Conservation (phyloP, 1,284 basidiomycete genomes). For the Hymenochaete sp. region DNA sequence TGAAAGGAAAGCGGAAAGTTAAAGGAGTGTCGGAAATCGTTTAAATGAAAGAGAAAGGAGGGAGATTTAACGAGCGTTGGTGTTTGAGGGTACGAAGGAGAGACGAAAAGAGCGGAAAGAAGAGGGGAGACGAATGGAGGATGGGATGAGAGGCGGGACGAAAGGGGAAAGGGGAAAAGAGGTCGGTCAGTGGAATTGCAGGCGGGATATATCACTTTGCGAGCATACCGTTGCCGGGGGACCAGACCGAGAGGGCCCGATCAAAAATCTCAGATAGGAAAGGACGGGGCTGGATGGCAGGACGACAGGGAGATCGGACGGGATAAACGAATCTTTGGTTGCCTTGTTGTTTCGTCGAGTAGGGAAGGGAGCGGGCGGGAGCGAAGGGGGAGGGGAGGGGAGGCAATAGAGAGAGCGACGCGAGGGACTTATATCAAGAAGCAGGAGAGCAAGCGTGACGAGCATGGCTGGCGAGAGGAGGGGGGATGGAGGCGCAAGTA, state of each 20-base stretch:
- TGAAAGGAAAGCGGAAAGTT: slow-evolving; percentile 8
- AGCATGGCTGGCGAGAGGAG: too few species aligned
- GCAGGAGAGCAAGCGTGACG: too few species aligned
- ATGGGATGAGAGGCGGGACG: background rate
- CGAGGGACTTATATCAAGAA: too few species aligned
- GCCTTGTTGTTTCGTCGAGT: too few species aligned
- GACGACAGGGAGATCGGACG: too few species aligned
- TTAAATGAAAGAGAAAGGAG: slow-evolving; percentile 7
- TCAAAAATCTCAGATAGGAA: too few species aligned
- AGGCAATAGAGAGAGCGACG: too few species aligned
- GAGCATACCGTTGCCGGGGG: slow-evolving; percentile 16
- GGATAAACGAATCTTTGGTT: too few species aligned
- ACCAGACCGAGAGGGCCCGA: slow-evolving; percentile 1
- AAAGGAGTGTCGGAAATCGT: slow-evolving; percentile 9
- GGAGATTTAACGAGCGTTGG: slow-evolving; percentile 5
- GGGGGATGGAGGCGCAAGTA: too few species aligned
- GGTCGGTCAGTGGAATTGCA: slow-evolving; percentile 3
- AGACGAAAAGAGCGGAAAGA: slow-evolving; percentile 3
- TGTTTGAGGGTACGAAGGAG: slow-evolving; percentile 7
- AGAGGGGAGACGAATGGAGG: slow-evolving; percentile 3
- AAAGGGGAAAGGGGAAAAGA: slow-evolving; percentile 1
- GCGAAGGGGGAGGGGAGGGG: too few species aligned
- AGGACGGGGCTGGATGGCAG: too few species aligned
- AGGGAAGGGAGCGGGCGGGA: too few species aligned
- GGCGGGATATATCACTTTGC: slow-evolving; percentile 9